Conservation (phyloP, 75 land plant genomes). For the Adiantum capillusveneris region DNA sequence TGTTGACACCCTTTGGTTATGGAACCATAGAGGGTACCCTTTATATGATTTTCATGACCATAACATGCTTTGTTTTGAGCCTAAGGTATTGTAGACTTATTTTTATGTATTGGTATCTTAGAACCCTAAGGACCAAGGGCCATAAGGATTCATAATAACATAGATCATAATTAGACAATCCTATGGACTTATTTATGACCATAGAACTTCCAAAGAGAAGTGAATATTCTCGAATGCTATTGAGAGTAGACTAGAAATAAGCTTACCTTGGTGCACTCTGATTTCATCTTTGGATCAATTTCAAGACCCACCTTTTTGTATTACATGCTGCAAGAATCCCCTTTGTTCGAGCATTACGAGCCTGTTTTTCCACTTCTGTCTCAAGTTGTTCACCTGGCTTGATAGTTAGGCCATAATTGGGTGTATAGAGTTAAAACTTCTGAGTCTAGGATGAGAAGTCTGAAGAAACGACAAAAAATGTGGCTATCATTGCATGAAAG, state of each 20-base stretch:
- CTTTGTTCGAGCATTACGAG: conserved; percentile 55
- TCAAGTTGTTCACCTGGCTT: conserved; percentile 81
- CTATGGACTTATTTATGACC: too few species aligned
- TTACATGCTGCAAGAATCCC: conserved; percentile 50
- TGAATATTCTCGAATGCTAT: too few species aligned
- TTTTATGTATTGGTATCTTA: too few species aligned
- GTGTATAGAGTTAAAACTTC: neutral
- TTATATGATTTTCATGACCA: too few species aligned
- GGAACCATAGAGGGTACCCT: too few species aligned
- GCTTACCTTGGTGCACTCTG: conserved; percentile 62
- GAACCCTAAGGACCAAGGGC: too few species aligned
- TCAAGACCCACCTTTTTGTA: conserved; percentile 45
- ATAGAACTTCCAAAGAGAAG: too few species aligned
- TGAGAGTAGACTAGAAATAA: neutral
- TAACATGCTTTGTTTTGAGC: too few species aligned
- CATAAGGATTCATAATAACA: too few species aligned
- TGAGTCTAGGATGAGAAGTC: neutral
- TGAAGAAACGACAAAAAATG: neutral
- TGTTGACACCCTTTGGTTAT: too few species aligned
- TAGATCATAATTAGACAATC: too few species aligned
- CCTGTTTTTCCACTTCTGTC: conserved; percentile 56
- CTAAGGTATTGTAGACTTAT: too few species aligned
- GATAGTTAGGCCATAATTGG: conserved; percentile 29
- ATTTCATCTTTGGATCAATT: conserved; percentile 52
- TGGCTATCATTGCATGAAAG: neutral